Percentiles rank a stretch among this genome's conserved stretches.
phyloP scores from a whole-genome alignment of 371 early-diverging fungal species.

The Conidiobolus coronatus region DNA sequence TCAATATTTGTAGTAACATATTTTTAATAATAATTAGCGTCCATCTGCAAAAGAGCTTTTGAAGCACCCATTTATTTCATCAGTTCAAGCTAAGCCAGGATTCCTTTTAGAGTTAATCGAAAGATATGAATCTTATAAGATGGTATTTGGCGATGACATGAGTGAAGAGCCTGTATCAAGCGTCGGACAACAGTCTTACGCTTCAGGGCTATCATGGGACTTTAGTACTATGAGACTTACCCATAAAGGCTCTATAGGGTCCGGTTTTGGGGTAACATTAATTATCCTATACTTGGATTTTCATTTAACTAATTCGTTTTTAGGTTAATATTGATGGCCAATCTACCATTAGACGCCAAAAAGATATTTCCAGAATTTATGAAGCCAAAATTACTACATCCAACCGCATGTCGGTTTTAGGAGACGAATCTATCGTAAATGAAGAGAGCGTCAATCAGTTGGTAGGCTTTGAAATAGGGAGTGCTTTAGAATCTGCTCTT shows the following conservation, averaged over 20 bases:
- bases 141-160: slow-evolving; percentile 3
- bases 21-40: neutral
- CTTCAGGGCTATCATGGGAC: slow-evolving; percentile 4
- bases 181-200: neutral
- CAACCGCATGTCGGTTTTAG: too few relatives aligned
- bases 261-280: too few relatives aligned
- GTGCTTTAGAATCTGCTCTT: neutral
- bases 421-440: neutral
- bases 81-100: slow-evolving; percentile 3
- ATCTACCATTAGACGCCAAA: too few relatives aligned
- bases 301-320: too few relatives aligned
- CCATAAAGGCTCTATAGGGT: too few relatives aligned
- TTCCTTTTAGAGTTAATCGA: slow-evolving; percentile 3
- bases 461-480: slow-evolving; percentile 1
- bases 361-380: too few relatives aligned
- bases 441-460: slow-evolving; percentile 4
- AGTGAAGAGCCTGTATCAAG: neutral
- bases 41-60: slow-evolving; percentile 2
- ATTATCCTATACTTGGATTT: too few relatives aligned
- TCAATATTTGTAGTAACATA: too few relatives aligned
- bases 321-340: too few relatives aligned
- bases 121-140: slow-evolving; percentile 3
- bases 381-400: too few relatives aligned
- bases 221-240: slow-evolving; percentile 4
- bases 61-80: slow-evolving; percentile 2